Base-by-base conservation (phyloP, 1,139 yeast genomes). In the Hyphopichia khmerensis region DNA sequence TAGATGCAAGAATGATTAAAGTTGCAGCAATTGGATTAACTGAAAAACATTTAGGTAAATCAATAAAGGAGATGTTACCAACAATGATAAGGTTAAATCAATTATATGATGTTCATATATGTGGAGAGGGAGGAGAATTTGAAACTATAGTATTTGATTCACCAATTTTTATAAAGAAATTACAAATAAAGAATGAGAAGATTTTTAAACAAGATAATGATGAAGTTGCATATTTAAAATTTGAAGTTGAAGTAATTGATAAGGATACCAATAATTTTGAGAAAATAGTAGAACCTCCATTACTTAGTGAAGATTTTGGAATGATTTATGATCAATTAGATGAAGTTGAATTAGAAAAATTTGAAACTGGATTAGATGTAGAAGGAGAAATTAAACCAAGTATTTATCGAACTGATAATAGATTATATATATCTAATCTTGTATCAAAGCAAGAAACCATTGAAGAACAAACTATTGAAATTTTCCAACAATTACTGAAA, bases 81-180 rank as follows among this genome's bases (percentile, higher is more conserved):
- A 75, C 70, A 1, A 63, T 93, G 56, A 54, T 76, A 10, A 70
- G 69, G 33, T 67, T 91, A 50, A 86, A 91, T 56, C 51, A 60
- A 10, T 65, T 69, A 64, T 91, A 80, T 60, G 95, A 91, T 2
- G 87, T 91, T 9, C 97, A 93, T 60, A 81, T 93, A 0, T 93
- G 99, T 67, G 99, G 99, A 8, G 99, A 93, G 68, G 99, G 99
- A 17, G 99, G 99, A 1, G 99, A 93, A 62, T 93, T 90, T 60
- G 99, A 93, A 59, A 85, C 96, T 0, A 69, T 91, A 51, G 98
- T 93, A 2, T 70, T 93, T 26, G 97, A 93, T 62, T 87, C 95
- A 2, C 95, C 96, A 0, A 82, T 87, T 46, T 93, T 93, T 64
- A 44, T 55, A 16, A 80, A 80, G 40, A 70, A 65, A 45, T 61